phyloP scores from a whole-genome alignment of 2,329 filamentous ascomycete genomes.

The Ascochyta clinopodiicola region DNA sequence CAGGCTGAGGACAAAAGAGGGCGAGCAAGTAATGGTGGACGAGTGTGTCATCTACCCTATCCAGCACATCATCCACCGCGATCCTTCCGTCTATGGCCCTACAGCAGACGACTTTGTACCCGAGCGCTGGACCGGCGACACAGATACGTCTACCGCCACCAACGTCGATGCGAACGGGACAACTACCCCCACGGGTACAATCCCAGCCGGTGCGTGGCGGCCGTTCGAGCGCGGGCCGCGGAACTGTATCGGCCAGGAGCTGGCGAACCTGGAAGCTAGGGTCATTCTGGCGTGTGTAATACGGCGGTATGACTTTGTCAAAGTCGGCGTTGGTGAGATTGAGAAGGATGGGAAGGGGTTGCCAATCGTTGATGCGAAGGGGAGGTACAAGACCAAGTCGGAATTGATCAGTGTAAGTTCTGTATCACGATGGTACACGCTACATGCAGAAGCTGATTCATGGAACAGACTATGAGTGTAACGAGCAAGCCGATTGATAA shows the following conservation, averaged over 20 bases:
- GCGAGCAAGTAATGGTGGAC: slow-evolving; percentile 53
- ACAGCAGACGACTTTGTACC: slow-evolving; percentile 43
- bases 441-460: slow-evolving; percentile 11
- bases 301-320: slow-evolving; percentile 43
- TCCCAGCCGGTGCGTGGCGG: slow-evolving; percentile 57
- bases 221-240: slow-evolving; percentile 63
- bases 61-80: slow-evolving; percentile 49
- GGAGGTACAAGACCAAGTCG: slow-evolving; percentile 37
- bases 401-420: slow-evolving; percentile 44
- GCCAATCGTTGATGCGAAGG: slow-evolving; percentile 36
- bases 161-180: slow-evolving; percentile 21
- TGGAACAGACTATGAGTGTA: slow-evolving; percentile 34
- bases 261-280: slow-evolving; percentile 61
- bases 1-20: slow-evolving; percentile 51
- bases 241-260: slow-evolving; percentile 65
- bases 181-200: slow-evolving; percentile 20
- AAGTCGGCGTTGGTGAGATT: slow-evolving; percentile 43
- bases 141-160: slow-evolving; percentile 27
- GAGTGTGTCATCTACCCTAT: slow-evolving; percentile 54
- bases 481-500: slow-evolving; percentile 43
- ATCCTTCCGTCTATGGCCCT: slow-evolving; percentile 42
- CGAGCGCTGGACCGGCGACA: slow-evolving; percentile 49
- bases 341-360: slow-evolving; percentile 31
- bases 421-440: neutral
- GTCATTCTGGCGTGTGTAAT: slow-evolving; percentile 56